Percentiles rank a stretch among this genome's conserved stretches.
phyloP scores from a whole-genome alignment of 805 yeast genomes.

The Cyberlindnera americana region DNA sequence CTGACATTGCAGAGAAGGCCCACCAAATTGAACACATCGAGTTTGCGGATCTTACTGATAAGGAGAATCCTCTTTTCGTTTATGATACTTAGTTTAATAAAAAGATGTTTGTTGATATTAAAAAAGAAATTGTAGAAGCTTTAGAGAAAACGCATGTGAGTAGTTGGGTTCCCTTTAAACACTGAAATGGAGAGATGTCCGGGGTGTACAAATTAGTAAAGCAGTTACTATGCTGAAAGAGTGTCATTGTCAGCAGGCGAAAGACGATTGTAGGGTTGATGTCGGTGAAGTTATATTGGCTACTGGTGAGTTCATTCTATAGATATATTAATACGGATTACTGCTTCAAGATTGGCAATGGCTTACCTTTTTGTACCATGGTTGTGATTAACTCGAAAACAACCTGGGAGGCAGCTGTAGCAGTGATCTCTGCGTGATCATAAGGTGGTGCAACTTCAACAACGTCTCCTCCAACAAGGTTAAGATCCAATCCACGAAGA shows the following conservation, averaged over 20 bases:
- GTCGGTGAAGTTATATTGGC: too few species aligned
- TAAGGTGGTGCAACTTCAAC: slow-evolving; percentile 74
- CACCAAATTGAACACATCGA: slow-evolving; percentile 31
- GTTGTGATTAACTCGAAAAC: slow-evolving; percentile 66
- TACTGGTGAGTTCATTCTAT: too few species aligned
- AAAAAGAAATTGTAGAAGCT: too few species aligned
- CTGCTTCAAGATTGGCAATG: slow-evolving; percentile 1
- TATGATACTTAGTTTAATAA: not conserved
- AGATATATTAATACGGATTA: too few species aligned
- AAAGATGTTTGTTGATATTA: too few species aligned
- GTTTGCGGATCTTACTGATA: slow-evolving; percentile 44
- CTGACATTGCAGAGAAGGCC: slow-evolving; percentile 18
- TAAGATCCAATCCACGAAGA: slow-evolving; percentile 54
- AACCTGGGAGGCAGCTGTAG: slow-evolving; percentile 65
- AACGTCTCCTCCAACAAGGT: slow-evolving; percentile 70
- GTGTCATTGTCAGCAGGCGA: too few species aligned
- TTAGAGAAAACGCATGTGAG: too few species aligned
- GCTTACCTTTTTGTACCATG: slow-evolving; percentile 51
- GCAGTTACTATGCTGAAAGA: too few species aligned
- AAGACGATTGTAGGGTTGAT: too few species aligned
- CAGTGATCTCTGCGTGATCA: slow-evolving; percentile 60
- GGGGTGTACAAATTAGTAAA: too few species aligned
- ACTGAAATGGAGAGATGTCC: too few species aligned
- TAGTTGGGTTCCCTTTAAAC: too few species aligned
- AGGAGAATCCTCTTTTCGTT: slow-evolving; percentile 31